Conservation (phyloP, 2,329 filamentous ascomycete species). For the Metarhizium humberi region DNA sequence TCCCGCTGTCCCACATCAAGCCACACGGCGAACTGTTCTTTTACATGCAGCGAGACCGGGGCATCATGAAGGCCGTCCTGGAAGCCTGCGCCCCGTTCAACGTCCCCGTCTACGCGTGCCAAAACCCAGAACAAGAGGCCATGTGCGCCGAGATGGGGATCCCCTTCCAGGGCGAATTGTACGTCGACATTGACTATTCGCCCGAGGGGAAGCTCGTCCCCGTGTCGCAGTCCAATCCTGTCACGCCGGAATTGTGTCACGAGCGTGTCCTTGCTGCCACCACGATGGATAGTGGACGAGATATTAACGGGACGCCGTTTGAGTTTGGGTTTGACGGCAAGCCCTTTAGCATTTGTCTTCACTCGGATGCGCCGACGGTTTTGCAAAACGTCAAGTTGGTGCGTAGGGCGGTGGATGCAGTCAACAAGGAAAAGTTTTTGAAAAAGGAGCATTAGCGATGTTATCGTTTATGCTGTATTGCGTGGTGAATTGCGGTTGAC, state of each 20-base stretch:
- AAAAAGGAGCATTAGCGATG: no score
- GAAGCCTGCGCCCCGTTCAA: conserved; percentile 16
- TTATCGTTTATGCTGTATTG: no score
- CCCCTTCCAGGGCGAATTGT: conserved; percentile 10
- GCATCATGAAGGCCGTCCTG: conserved; percentile 18
- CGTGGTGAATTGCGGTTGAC: no score
- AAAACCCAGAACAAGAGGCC: conserved; percentile 13
- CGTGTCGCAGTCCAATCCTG: conserved; percentile 4
- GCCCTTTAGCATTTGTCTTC: conserved; percentile 8
- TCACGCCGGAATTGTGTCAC: conserved; percentile 8
- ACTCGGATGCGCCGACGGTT: conserved; percentile 5
- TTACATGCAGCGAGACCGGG: conserved; percentile 10
- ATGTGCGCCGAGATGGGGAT: conserved; percentile 13
- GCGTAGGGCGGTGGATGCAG: conserved; percentile 4
- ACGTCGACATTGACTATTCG: conserved; percentile 15
- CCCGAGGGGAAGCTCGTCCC: conserved; percentile 7
- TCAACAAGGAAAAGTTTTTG: neutral
- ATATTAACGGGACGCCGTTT: conserved; percentile 1
- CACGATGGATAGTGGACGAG: neutral
- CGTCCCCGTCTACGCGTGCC: conserved; percentile 11
- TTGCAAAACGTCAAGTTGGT: conserved; percentile 5
- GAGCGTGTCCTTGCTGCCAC: conserved; percentile 3
- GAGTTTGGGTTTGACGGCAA: conserved; percentile 1
- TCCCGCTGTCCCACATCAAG: conserved; percentile 49
- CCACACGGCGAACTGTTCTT: conserved; percentile 4